phyloP scores from a whole-genome alignment of 306 rosid species.

The Sechiopsis laciniata region DNA sequence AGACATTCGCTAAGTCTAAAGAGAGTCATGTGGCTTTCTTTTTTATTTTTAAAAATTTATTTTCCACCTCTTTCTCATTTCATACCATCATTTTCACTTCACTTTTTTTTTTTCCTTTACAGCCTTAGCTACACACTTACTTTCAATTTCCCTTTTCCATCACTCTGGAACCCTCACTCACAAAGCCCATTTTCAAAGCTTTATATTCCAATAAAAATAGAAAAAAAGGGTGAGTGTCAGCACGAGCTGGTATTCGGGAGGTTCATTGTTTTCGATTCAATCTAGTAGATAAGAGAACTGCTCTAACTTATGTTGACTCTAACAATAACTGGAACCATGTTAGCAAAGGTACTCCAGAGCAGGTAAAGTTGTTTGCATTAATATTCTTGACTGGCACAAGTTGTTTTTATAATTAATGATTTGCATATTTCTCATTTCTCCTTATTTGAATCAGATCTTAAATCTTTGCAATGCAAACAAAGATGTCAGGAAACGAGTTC shows the following conservation, averaged over 20 bases:
- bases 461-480: slow-evolving; percentile 84
- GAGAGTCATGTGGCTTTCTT: too few relatives aligned
- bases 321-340: slow-evolving; percentile 86
- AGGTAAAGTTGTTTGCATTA: slow-evolving; percentile 44
- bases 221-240: too few relatives aligned
- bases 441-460: slow-evolving; percentile 49
- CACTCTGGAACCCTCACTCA: too few relatives aligned
- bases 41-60: too few relatives aligned
- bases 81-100: too few relatives aligned
- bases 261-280: slow-evolving; percentile 91
- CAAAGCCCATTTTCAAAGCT: too few relatives aligned
- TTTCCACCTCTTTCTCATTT: too few relatives aligned
- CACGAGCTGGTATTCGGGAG: slow-evolving; percentile 87
- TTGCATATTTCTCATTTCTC: slow-evolving; percentile 9
- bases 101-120: too few relatives aligned
- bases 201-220: too few relatives aligned
- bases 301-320: slow-evolving; percentile 83
- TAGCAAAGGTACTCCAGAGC: slow-evolving; percentile 99
- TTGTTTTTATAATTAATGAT: slow-evolving; percentile 18
- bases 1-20: too few relatives aligned
- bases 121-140: too few relatives aligned
- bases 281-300: slow-evolving; percentile 97
- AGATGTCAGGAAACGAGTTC: slow-evolving; percentile 65
- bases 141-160: too few relatives aligned
- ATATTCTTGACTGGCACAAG: slow-evolving; percentile 2